Evolutionary conservation across 805 yeast genomes (phyloP).

Genomic region (Cyberlindnera euphorbiae): DNA sequence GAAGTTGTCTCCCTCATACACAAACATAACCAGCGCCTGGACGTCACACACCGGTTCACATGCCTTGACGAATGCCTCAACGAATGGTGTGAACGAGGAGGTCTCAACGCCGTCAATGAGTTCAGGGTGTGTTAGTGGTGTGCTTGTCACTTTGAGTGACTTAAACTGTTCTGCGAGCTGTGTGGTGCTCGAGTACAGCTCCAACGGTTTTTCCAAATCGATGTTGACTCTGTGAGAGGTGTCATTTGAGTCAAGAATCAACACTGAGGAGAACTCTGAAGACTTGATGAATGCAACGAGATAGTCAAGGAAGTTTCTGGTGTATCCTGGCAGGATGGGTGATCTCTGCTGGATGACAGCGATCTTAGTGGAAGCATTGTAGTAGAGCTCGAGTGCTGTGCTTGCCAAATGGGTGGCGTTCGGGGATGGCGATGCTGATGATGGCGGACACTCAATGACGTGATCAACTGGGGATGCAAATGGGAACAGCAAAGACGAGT

Average conservation of each 20-base stretch:
- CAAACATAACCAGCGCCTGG: slow-evolving; percentile 51
- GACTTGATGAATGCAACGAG: slow-evolving; percentile 46
- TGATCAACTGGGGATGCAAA: slow-evolving; percentile 77
- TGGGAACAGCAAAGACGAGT: slow-evolving; percentile 65
- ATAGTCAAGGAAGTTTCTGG: slow-evolving; percentile 44
- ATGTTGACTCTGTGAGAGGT: slow-evolving; percentile 40
- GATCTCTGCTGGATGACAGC: slow-evolving; percentile 78
- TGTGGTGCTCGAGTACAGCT: slow-evolving; percentile 14
- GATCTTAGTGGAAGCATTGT: slow-evolving; percentile 34
- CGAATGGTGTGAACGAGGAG: slow-evolving; percentile 13
- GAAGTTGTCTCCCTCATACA: slow-evolving; percentile 88
- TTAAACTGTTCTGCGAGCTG: slow-evolving; percentile 16
- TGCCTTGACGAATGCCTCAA: slow-evolving; percentile 8
- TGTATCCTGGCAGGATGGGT: slow-evolving; percentile 70
- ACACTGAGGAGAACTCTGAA: slow-evolving; percentile 38
- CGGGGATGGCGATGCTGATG: slow-evolving; percentile 3
- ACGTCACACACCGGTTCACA: slow-evolving; percentile 17
- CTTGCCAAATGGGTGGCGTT: too few species aligned
- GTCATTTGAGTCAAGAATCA: slow-evolving; percentile 70
- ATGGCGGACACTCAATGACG: slow-evolving; percentile 16
- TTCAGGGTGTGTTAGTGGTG: slow-evolving; percentile 4
- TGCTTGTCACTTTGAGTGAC: slow-evolving; percentile 9
- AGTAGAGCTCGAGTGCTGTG: slow-evolving; percentile 64
- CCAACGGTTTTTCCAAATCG: slow-evolving; percentile 13
- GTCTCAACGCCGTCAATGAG: slow-evolving; percentile 7